These are phyloP conservation scores for Chimonanthus praecox DNA, from an alignment of 164 flowering plant genomes.

Conservation along the genomic window DNA sequence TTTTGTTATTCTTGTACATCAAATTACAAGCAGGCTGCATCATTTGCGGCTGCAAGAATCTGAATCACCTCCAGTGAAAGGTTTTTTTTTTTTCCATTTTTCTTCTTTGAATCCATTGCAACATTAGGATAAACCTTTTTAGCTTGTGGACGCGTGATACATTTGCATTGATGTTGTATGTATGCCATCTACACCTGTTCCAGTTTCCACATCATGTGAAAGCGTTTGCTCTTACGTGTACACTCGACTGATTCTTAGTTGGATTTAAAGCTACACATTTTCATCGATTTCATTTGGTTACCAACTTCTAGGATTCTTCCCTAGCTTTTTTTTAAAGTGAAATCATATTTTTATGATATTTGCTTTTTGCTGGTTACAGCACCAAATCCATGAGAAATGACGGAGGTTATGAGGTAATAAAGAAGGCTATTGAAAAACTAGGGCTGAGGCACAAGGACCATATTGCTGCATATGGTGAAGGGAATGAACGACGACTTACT, in stretches of 20 bases:
- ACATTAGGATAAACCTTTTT: neutral
- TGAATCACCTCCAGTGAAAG: too few species aligned
- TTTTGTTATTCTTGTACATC: neutral
- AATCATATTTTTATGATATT: neutral
- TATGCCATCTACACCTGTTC: neutral
- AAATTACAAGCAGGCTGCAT: neutral
- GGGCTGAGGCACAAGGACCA: constrained; percentile 75
- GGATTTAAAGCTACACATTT: neutral
- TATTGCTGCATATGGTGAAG: constrained; percentile 69
- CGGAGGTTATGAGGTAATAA: constrained; percentile 70
- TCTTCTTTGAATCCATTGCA: too few species aligned
- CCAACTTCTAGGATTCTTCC: neutral
- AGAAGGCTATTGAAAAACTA: constrained; percentile 80
- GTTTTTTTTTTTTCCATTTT: neutral
- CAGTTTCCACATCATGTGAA: neutral
- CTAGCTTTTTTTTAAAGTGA: neutral
- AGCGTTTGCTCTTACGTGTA: too few species aligned
- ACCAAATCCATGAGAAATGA: constrained; percentile 83
- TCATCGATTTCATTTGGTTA: neutral
- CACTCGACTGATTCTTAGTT: neutral
- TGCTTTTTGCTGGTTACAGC: constrained; percentile 28
- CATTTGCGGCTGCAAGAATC: neutral
- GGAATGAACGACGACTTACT: constrained; percentile 34
- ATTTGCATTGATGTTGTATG: too few species aligned
- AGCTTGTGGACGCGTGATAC: too few species aligned